Base-by-base conservation (phyloP, 371 early-diverging fungal genomes). In the Fennellomyces sp. region DNA sequence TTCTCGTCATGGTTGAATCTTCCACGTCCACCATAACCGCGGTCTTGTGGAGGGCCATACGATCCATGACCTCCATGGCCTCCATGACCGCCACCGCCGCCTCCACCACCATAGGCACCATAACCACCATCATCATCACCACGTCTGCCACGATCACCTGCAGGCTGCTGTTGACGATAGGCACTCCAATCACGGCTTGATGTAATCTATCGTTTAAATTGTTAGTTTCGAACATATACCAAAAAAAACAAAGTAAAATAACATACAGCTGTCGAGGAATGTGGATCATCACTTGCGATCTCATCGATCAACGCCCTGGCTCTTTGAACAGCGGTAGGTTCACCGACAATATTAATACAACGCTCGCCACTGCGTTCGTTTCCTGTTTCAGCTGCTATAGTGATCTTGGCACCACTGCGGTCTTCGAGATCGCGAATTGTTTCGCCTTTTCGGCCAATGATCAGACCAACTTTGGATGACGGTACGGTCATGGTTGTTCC, bases 361-460 rank as follows among this genome's bases (percentile, higher is more conserved):
- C 95, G 77, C 47, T 87, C 87, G 15, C 76, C 67, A 3, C 87
- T 65, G 19, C 66, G 69, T 80, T 88, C 61, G 10, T n/a, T 57
- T 65, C 42, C 47, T 28, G 69, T 60, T 56, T 92, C 91, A 0
- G 90, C 90, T 4, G 89, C 80, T n/a, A 96, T 91, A 39, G 87
- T 86, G 65, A 95, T 92, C 15, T 88, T 83, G 2, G 94, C 95
- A 15, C 93, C 93, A 61, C 87, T 85, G 26, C 84, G 82, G 41
- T 84, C 84, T 70, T 94, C 92, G 38, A 96, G 82, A 51, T 87
- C 86, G 21, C 91, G 85, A 70, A 96, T 94, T 3, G 92, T 96
- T 75, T 94, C 95, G 21, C 95, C 95, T 38, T 93, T 88, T 50
- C 88, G 78, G 11, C 97, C 97, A 71, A 96, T 96, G 17, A 96